These are phyloP conservation scores for Xerocomus amazonicus DNA, from an alignment of 1,284 basidiomycete species.

Conservation along the genomic window DNA sequence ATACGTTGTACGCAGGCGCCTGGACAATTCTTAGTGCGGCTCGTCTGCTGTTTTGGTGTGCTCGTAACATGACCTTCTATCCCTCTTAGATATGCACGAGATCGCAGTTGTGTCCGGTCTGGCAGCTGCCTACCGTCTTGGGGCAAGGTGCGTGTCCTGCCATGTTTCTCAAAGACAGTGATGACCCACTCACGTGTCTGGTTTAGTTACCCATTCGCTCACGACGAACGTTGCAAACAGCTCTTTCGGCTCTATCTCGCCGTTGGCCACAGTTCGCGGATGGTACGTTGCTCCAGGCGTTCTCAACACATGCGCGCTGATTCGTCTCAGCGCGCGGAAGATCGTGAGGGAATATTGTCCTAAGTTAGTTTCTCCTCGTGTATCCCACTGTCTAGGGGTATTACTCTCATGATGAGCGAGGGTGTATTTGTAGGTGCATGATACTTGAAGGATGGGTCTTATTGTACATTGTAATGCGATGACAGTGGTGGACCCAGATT, in stretches of 20 bases:
- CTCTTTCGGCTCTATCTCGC: background rate
- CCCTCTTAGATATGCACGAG: conserved; percentile 3
- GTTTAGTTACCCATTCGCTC: background rate
- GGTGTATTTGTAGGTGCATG: too few species aligned
- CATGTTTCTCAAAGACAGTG: too few species aligned
- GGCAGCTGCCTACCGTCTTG: conserved; percentile 3
- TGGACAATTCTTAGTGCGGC: conserved; percentile 1
- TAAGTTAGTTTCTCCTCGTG: too few species aligned
- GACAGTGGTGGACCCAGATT: too few species aligned
- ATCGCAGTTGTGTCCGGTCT: conserved; percentile 2
- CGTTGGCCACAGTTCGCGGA: background rate
- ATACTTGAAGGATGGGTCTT: too few species aligned
- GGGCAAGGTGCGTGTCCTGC: background rate
- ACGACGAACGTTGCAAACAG: background rate
- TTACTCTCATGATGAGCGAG: too few species aligned
- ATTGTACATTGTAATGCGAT: too few species aligned
- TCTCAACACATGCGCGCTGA: too few species aligned
- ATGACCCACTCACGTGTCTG: background rate
- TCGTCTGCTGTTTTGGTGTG: background rate
- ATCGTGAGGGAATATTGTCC: too few species aligned
- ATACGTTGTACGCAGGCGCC: background rate
- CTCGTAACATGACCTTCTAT: background rate
- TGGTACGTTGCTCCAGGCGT: background rate
- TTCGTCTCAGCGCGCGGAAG: too few species aligned
- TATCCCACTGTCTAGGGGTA: too few species aligned